A percentile compares a stretch with the other conserved stretches of the same genome.
Evolutionary conservation across 1,284 basidiomycete genomes (phyloP).

Genomic region (Phylloporus gajari): DNA sequence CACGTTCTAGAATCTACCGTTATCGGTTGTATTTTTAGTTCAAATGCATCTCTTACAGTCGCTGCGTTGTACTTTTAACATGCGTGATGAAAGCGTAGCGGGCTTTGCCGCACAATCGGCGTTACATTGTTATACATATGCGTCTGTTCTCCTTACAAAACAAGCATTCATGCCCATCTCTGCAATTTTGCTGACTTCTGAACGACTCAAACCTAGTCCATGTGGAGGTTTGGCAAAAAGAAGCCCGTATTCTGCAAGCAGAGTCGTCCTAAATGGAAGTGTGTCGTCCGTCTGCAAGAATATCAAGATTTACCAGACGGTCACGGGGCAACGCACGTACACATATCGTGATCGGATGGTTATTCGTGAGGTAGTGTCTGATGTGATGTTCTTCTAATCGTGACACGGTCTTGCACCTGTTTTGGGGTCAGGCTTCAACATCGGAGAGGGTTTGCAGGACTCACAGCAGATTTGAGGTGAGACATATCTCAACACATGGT

Average conservation of each 20-base stretch:
- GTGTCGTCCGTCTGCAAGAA: conserved; percentile 78
- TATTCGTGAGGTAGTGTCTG: conserved; percentile 66
- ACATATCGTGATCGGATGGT: conserved; percentile 80
- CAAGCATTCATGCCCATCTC: conserved; percentile 69
- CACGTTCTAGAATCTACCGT: no score
- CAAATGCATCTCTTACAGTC: no score
- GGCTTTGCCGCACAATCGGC: no score
- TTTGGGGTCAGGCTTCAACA: background rate
- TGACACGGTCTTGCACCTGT: conserved; percentile 75
- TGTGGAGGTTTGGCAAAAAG: conserved; percentile 73
- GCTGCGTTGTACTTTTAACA: no score
- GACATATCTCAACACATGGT: conserved; percentile 82
- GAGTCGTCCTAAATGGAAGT: conserved; percentile 77
- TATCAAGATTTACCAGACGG: conserved; percentile 5
- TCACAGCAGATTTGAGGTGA: conserved; percentile 82
- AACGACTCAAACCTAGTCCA: conserved; percentile 72
- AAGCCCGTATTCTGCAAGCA: conserved; percentile 80
- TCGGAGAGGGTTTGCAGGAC: conserved; percentile 34
- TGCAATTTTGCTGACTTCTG: conserved; percentile 67
- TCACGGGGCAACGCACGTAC: conserved; percentile 55
- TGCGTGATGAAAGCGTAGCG: no score
- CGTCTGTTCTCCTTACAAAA: conserved; percentile 43
- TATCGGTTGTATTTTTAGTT: no score
- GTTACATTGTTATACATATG: background rate
- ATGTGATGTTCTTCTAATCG: conserved; percentile 78